These are phyloP conservation scores for Kregervanrija delftensis DNA, from an alignment of 805 yeast genomes.

Conservation along the genomic window DNA sequence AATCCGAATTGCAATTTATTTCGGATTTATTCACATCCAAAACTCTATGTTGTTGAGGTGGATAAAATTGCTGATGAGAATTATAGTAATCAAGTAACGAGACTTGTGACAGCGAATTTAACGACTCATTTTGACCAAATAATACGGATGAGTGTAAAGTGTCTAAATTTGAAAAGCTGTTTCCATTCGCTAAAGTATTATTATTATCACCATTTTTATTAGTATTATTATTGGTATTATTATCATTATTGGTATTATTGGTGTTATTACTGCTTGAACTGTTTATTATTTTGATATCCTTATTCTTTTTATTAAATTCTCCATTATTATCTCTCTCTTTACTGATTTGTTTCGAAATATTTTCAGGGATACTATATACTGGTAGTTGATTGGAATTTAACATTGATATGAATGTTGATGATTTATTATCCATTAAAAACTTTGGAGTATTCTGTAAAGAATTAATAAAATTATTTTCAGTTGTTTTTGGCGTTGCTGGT, in stretches of 20 bases:
- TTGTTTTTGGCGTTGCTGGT: too few relatives aligned
- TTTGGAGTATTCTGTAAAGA: too few relatives aligned
- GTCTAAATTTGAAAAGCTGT: too few relatives aligned
- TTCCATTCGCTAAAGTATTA: not conserved
- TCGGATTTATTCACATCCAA: too few relatives aligned
- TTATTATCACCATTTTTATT: constrained; percentile 1
- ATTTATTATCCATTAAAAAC: too few relatives aligned
- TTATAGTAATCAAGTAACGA: constrained; percentile 17
- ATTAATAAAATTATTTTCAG: too few relatives aligned
- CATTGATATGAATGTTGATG: too few relatives aligned
- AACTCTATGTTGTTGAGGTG: constrained; percentile 6
- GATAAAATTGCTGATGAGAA: constrained; percentile 16
- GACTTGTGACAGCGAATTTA: constrained; percentile 8
- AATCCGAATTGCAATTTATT: too few relatives aligned
- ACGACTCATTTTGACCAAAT: too few relatives aligned
- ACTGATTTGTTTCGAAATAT: constrained; percentile 5
- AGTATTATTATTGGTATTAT: not conserved
- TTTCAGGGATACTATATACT: constrained; percentile 12
- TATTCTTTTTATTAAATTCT: not conserved
- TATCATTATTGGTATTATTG: constrained; percentile 1
- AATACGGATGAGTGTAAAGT: too few relatives aligned
- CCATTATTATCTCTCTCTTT: not conserved
- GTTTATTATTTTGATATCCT: constrained; percentile 1
- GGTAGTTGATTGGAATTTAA: not conserved
- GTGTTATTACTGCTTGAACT: constrained; percentile 1